Base-by-base conservation (phyloP, 495 filamentous ascomycete species). In the Trichocladium uniseriatum region DNA sequence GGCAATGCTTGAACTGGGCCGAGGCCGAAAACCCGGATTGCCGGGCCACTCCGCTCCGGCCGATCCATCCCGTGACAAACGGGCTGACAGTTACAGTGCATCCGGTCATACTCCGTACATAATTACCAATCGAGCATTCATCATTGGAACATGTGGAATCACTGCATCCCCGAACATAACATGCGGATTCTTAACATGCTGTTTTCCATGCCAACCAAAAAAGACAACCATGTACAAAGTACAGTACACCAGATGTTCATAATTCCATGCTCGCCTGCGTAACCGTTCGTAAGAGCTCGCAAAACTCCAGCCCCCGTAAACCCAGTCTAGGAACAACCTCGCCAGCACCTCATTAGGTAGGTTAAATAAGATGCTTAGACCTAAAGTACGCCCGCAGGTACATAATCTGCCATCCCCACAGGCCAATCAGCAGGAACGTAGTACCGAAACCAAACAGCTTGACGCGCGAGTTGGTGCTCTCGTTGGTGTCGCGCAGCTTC, bases 401-500 rank as follows among this genome's bases (percentile, higher is more conserved):
- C 56, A 97, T 80, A 61, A 98, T 85, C 79, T 98, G 92, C 92
- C 92, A 98, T 36, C 77, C 89, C 58, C 92, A 94, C 54, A 98
- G 73, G 20, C 79, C 86, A 49, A 96, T 77, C 54, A 98, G 74
- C 77, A 96, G 87, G 36, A 86, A 86, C 76, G 96, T 98, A 19
- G 92, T 96, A 34, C 82, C 81, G 66, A 96, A 86, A 1, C 89
- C 90, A 67, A 98, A 98, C 88, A 88, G 97, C 72, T 97, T 98
- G 46, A 98, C 92, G 48, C 92, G 80, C 69, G 89, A 91, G 72
- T 98, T 98, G 46, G 92, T 98, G 74, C 91, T 96, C 80, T 98
- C 92, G 69, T 98, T 98, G 57, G 92, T 98, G 74, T 98, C 92
- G 59, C 92, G 78, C 46, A 98, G 81, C 69, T 86, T 92, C 79